Conservation (phyloP, 108 stramenopile species). For the Poteriospumella lacustris region DNA sequence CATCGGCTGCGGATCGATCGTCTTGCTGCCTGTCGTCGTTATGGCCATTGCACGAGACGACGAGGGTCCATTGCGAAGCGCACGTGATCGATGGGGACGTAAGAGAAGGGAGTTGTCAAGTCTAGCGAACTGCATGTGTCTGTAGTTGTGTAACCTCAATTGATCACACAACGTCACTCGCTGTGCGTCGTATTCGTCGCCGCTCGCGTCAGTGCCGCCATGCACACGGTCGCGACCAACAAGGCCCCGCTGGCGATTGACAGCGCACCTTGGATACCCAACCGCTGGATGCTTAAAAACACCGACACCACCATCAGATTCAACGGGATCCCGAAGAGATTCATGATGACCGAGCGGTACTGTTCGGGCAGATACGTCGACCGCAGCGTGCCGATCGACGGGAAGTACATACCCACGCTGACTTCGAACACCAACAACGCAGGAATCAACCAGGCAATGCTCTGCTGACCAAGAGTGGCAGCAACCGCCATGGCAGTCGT, state of each 20-base stretch:
- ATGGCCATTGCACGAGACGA: no score
- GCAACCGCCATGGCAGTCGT: slow-evolving; percentile 63
- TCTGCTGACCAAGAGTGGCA: slow-evolving; percentile 12
- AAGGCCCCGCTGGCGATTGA: slow-evolving; percentile 67
- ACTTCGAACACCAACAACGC: slow-evolving; percentile 91
- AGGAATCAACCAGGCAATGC: slow-evolving; percentile 56
- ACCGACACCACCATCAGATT: slow-evolving; percentile 86
- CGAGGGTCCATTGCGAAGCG: no score
- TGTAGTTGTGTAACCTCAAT: no score
- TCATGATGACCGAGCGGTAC: slow-evolving; percentile 88
- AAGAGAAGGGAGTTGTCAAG: no score
- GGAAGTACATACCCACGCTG: slow-evolving; percentile 93
- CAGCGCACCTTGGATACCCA: slow-evolving; percentile 73
- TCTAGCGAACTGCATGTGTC: no score
- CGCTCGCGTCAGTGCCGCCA: background rate
- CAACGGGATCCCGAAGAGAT: slow-evolving; percentile 86
- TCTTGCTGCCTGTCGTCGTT: no score
- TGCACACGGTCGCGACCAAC: slow-evolving; percentile 59
- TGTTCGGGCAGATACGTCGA: slow-evolving; percentile 89
- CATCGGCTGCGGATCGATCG: no score
- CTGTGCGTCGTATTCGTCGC: no score
- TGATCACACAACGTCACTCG: no score
- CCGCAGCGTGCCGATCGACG: slow-evolving; percentile 83
- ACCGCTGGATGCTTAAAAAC: slow-evolving; percentile 71
- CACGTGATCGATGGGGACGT: no score